Evolutionary conservation across 257 asterid species (phyloP), one percentile per base, ranked within the genome.

Genomic region (Agastache rugosa): DNA sequence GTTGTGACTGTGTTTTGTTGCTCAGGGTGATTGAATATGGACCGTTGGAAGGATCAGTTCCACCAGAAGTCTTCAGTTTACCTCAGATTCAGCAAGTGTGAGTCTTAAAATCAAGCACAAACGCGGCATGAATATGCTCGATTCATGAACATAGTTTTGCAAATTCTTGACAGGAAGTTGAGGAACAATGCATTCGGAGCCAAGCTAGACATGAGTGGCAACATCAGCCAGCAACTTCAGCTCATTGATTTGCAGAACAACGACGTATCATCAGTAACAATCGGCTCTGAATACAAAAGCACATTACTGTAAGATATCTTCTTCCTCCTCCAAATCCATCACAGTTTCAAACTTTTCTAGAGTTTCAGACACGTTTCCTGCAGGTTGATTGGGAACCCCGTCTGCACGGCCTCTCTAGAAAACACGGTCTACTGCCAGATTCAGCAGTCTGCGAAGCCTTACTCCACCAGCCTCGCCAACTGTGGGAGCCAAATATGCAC

Each of bases 61-160:
- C 97, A 35, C 79, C 83, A 77, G 86, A 73, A 58, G 74, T 90
- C 47, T 90, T 94, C 86, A 81, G 82, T 71, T 85, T 90, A 78
- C 92, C 97, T 61, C 92, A 89, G 79, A 84, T 94, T 79, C 89
- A 90, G 81, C 97, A 92, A 94, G 97, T 94, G 99, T 92, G 84
- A 83, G 97, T 87, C 73, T 56, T 16, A 14, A 53, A 31, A 68
- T n/a, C 27, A 10, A 15, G 22, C 53, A 71, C n/a, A 14, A 60
- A 31, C 17, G 12, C 53, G 55, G 9, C 48, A 12, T 1, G 59
- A 22, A 48, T 12, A 14, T 42, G 60, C 14, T 42, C 20, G 25
- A 2, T 31, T 47, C 6, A 12, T 37, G 55, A 62, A 55, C 51
- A 10, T 19, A 56, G 45, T 31, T 48, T 29, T 78, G 63, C 31